Base-by-base conservation (phyloP, 1,284 basidiomycete genomes). In the Rhizopogon parksii region DNA sequence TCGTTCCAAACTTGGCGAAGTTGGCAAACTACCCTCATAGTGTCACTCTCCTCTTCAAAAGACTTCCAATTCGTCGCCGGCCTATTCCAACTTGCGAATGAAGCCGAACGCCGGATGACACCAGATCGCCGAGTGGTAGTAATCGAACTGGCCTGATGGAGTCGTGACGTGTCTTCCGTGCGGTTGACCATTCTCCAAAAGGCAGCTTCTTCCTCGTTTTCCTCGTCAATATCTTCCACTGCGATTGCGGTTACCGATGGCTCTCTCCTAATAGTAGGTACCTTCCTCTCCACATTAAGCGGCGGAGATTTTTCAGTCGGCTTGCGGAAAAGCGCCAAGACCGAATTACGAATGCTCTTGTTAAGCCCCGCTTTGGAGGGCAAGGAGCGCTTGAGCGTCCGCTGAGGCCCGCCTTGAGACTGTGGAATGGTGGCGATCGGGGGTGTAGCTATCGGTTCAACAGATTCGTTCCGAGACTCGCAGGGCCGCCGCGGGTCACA, bases 71-170 rank as follows among this genome's bases (percentile, higher is more conserved):
- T 32, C n/a, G 36, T 27, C 21, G 40, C 25, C 3, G 37, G 25
- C 1, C 21, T 14, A 21, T 55, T 38, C 54, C 55, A 52, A 3
- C 54, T 60, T 5, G 55, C 55, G 4, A 55, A 56, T 15, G 65
- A 67, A 36, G n/a, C 54, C 4, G 63, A 65, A 27, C 66, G 63
- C 36, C 61, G 66, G 6, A 67, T 49, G 8, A 42, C 24, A 24
- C 42, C 53, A 1, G 57, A 48, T 5, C n/a, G 38, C 36, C 34
- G 39, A 4, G 0, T 30, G 2, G 48, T 4, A 8, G 36, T 15
- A 6, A 30, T 30, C 38, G 2, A 45, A n/a, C 2, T 51, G 21
- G 11, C 40, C 6, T 19, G 3, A 11, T 35, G 38, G 21, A 12
- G 47, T 47, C n/a, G 25, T 17, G 40, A 17, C 5, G 25, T 17